Evolutionary conservation across 2,329 filamentous ascomycete species (phyloP).

Genomic region (Leptographium radiaticola): DNA sequence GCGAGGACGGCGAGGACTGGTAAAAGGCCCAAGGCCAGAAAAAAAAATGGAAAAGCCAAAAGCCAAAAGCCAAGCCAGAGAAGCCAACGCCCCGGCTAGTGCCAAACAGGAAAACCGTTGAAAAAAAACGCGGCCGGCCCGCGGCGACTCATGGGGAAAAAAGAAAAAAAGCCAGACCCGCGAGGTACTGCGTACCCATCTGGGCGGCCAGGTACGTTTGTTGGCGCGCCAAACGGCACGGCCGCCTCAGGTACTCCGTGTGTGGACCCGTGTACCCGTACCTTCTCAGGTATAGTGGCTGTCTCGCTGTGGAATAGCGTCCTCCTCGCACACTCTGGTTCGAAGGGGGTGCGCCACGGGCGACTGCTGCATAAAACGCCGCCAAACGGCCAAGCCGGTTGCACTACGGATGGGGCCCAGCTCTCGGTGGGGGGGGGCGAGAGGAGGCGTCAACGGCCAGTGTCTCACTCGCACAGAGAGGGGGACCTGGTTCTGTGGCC

Average conservation of each 20-base stretch:
- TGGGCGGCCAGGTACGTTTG: not conserved
- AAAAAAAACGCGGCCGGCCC: slow-evolving; percentile 7
- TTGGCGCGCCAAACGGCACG: not conserved
- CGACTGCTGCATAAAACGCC: not conserved
- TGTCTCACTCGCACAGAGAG: not conserved
- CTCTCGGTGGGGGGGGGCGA: no score
- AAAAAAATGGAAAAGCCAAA: not conserved
- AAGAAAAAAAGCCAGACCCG: not conserved
- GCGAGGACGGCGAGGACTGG: no score
- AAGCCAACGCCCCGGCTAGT: not conserved
- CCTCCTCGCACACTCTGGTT: no score
- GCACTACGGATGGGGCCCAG: not conserved
- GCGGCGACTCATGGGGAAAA: slow-evolving; percentile 2
- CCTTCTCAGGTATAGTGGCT: not conserved
- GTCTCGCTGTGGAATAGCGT: not conserved
- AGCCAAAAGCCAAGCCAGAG: not conserved
- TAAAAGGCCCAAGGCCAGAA: no score
- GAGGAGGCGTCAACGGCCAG: not conserved
- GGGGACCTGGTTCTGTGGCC: not conserved
- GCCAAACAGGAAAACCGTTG: slow-evolving; percentile 9
- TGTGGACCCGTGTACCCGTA: not conserved
- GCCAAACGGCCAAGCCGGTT: not conserved
- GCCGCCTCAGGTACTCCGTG: not conserved
- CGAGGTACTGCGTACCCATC: not conserved
- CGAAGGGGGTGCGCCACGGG: not conserved